Evolutionary conservation across 768 basidiomycete species (phyloP).

Genomic region (Tulasnella sp.): DNA sequence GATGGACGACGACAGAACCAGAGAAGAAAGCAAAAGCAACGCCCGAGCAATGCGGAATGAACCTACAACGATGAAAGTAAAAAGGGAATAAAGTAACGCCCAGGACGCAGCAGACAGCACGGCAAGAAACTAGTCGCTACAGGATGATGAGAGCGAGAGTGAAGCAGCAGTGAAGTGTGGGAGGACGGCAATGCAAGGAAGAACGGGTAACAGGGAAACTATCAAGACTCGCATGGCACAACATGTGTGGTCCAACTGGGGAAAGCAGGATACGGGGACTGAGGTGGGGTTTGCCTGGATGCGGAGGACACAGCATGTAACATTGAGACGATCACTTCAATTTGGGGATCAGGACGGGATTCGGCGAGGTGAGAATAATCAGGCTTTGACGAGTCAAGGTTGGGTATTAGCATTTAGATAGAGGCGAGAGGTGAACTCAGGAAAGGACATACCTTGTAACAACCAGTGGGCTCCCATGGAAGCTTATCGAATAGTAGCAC

Average conservation of each 20-base stretch:
- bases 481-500: slow-evolving; percentile 18
- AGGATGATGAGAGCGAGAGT: background rate
- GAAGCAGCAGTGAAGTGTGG: slow-evolving; percentile 1
- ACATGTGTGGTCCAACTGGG: background rate
- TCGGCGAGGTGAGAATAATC: slow-evolving; percentile 17
- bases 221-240: slow-evolving; percentile 1
- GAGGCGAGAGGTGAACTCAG: background rate
- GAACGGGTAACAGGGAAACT: background rate
- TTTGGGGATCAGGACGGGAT: slow-evolving; percentile 9
- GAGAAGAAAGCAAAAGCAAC: slow-evolving; percentile 1
- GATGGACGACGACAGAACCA: background rate
- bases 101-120: background rate
- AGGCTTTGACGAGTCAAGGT: slow-evolving; percentile 7
- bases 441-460: slow-evolving; percentile 9
- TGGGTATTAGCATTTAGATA: background rate
- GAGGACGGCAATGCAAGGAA: background rate
- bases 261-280: slow-evolving; percentile 10
- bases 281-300: slow-evolving; percentile 10
- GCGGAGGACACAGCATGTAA: slow-evolving; percentile 10
- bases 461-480: slow-evolving; percentile 23
- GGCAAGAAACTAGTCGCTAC: background rate
- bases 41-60: background rate
- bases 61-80: slow-evolving; percentile 6
- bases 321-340: slow-evolving; percentile 14
- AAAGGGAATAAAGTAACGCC: slow-evolving; percentile 3